phyloP scores from a whole-genome alignment of 129 eudicot species.

The Gnaphalium uliginosum region DNA sequence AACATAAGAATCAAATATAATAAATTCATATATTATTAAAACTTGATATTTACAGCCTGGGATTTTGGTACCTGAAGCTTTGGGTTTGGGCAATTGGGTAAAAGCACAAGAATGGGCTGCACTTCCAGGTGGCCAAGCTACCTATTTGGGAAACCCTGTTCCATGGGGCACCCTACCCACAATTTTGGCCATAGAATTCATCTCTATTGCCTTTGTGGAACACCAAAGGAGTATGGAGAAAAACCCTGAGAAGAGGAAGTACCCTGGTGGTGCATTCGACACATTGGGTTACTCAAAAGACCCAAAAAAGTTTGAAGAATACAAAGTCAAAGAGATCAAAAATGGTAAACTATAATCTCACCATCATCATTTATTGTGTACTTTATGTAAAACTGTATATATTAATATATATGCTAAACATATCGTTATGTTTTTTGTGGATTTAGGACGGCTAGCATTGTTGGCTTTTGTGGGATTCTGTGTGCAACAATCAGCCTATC shows the following conservation, averaged over 20 bases:
- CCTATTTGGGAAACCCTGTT: constrained; percentile 88
- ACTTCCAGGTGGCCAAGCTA: constrained; percentile 90
- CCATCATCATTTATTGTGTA: background rate
- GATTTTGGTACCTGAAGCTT: constrained; percentile 89
- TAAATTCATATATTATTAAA: too few species aligned
- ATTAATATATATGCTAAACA: too few species aligned
- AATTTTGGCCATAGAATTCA: constrained; percentile 82
- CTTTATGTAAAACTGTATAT: background rate
- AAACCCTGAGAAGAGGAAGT: constrained; percentile 88
- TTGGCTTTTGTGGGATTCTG: constrained; percentile 94
- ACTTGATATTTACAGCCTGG: constrained; percentile 71
- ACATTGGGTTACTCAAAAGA: constrained; percentile 97
- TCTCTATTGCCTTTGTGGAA: constrained; percentile 88
- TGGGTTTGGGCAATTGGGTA: constrained; percentile 98
- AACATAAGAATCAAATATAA: too few species aligned
- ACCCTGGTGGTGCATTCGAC: constrained; percentile 99
- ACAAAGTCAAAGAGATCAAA: constrained; percentile 91
- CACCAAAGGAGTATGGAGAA: constrained; percentile 97
- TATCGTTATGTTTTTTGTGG: background rate
- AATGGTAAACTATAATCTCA: constrained; percentile 48
- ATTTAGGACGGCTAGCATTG: constrained; percentile 78
- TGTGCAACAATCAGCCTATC: constrained; percentile 95
- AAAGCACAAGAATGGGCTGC: constrained; percentile 99
- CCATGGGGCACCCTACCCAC: constrained; percentile 99
- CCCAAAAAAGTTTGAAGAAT: constrained; percentile 72